Percentiles rank a stretch among this genome's conserved stretches.
These are phyloP conservation scores for Rhodosporidiobolus odoratus DNA, from an alignment of 768 basidiomycete species.

Conservation along the genomic window DNA sequence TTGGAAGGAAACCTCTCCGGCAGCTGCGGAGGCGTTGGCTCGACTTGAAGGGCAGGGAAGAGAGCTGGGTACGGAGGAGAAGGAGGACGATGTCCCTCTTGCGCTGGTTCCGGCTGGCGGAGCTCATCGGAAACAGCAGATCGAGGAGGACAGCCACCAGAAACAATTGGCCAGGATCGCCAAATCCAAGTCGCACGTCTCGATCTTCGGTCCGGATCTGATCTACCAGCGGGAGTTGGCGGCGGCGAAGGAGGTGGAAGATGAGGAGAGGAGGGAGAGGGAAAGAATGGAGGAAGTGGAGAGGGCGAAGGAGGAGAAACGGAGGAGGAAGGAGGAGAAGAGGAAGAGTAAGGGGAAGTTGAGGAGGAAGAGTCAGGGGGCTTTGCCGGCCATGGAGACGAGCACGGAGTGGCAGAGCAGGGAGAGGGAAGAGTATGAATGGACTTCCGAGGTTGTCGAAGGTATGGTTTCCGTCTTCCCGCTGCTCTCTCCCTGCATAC, in stretches of 20 bases:
- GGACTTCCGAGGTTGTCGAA: neutral
- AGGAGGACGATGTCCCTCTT: slow-evolving; percentile 26
- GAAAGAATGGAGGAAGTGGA: slow-evolving; percentile 6
- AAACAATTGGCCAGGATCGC: neutral
- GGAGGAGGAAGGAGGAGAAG: slow-evolving; percentile 16
- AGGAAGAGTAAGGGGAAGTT: slow-evolving; percentile 7
- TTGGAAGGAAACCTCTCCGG: slow-evolving; percentile 13
- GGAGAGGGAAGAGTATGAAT: neutral
- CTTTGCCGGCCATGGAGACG: neutral
- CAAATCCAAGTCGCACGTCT: neutral
- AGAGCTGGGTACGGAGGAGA: neutral
- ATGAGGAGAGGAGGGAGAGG: slow-evolving; percentile 16
- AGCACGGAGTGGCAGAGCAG: neutral
- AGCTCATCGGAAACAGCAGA: neutral
- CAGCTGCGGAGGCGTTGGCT: slow-evolving; percentile 5
- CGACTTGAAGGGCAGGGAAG: slow-evolving; percentile 6
- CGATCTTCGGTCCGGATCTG: slow-evolving; percentile 36
- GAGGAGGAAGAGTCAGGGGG: neutral
- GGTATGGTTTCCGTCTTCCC: neutral
- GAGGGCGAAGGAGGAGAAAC: slow-evolving; percentile 5
- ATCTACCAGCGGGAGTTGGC: slow-evolving; percentile 33
- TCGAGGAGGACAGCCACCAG: too few relatives aligned
- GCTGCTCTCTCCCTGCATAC: neutral
- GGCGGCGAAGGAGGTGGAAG: slow-evolving; percentile 11
- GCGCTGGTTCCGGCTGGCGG: slow-evolving; percentile 24